Percentiles rank a stretch among this genome's conserved stretches.
Evolutionary conservation across 2,329 filamentous ascomycete species (phyloP).

Genomic region (Rosellinia necatrix): DNA sequence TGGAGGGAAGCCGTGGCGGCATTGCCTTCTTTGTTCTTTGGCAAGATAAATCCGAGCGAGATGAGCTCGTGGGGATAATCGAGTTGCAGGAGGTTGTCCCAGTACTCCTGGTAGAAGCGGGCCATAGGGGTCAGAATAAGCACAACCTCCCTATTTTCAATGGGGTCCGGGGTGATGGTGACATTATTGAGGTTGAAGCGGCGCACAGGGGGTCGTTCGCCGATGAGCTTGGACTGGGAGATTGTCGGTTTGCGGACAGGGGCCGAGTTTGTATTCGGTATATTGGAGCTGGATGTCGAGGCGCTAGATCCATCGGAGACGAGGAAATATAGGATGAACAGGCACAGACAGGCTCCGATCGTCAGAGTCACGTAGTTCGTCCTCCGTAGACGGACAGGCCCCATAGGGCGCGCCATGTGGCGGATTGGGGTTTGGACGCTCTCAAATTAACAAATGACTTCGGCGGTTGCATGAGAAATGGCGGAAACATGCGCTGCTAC

Average conservation of each 20-base stretch:
- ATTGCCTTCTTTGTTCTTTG: conserved; percentile 91
- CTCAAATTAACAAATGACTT: conserved; percentile 16
- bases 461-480: conserved; percentile 13
- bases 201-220: conserved; percentile 78
- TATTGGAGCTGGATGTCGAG: conserved; percentile 25
- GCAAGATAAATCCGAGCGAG: conserved; percentile 93
- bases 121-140: conserved; percentile 92
- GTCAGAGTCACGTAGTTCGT: conserved; percentile 42
- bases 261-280: conserved; percentile 41
- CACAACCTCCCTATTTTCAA: conserved; percentile 80
- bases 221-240: conserved; percentile 59
- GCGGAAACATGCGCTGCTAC: conserved; percentile 20
- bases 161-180: conserved; percentile 76
- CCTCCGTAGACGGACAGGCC: conserved; percentile 43
- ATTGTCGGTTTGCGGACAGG: conserved; percentile 67
- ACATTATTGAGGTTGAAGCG: conserved; percentile 96
- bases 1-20: conserved; percentile 82
- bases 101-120: conserved; percentile 92
- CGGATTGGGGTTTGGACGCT: conserved; percentile 26
- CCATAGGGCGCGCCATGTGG: conserved; percentile 43
- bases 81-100: conserved; percentile 86
- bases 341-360: conserved; percentile 40
- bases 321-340: conserved; percentile 44
- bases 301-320: conserved; percentile 33
- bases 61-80: conserved; percentile 93